Conservation (phyloP, 192 early-diverging fungal genomes). For the Backusella mclennaniae region DNA sequence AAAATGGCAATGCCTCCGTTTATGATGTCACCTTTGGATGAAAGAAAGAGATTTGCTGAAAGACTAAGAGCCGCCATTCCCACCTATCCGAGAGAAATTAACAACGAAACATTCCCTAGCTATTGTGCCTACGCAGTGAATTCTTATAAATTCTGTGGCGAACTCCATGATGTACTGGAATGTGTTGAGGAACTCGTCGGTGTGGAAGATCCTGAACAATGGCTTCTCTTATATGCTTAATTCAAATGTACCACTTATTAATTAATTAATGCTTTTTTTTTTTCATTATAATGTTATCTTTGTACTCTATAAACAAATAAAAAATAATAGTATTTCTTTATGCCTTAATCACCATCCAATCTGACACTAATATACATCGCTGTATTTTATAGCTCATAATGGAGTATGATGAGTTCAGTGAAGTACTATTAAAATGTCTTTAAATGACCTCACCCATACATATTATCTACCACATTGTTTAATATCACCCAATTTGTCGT, state of each 20-base stretch:
- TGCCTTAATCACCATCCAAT: background rate
- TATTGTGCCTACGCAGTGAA: conserved; percentile 24
- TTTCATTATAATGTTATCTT: background rate
- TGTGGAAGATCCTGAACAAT: conserved; percentile 20
- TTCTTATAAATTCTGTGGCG: conserved; percentile 17
- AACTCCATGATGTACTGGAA: conserved; percentile 21
- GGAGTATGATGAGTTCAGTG: too few relatives aligned
- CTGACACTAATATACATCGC: too few relatives aligned
- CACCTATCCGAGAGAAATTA: background rate
- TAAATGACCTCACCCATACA: too few relatives aligned
- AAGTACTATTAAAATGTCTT: too few relatives aligned
- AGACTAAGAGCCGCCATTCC: background rate
- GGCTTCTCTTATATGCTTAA: conserved; percentile 13
- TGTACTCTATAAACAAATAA: background rate
- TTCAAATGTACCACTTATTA: background rate
- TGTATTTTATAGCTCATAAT: too few relatives aligned
- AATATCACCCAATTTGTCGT: too few relatives aligned
- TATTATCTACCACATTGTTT: too few relatives aligned
- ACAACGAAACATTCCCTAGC: background rate
- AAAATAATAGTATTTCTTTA: background rate
- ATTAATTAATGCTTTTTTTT: background rate
- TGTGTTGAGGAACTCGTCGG: conserved; percentile 20
- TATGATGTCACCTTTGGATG: conserved; percentile 20
- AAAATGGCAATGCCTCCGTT: conserved; percentile 31
- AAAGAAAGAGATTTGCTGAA: conserved; percentile 7